A percentile compares a stretch with the other conserved stretches of the same genome.
Conservation (phyloP, 192 early-diverging fungal species). For the Backusella luteola region DNA sequence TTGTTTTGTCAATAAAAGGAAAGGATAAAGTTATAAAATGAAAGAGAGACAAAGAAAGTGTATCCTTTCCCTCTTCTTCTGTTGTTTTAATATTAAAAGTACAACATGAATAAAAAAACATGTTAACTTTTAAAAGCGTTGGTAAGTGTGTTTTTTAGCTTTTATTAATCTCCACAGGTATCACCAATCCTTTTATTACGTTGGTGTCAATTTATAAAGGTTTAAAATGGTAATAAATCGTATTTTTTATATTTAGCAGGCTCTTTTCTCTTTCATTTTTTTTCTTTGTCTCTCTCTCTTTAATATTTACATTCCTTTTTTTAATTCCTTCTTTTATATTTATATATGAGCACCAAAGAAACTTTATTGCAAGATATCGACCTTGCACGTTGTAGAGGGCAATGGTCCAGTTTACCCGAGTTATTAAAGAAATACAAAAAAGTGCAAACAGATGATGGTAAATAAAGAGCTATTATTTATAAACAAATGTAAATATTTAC, state of each 20-base stretch:
- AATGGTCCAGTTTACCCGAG: constrained; percentile 42
- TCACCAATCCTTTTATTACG: not conserved
- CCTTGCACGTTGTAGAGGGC: constrained; percentile 2
- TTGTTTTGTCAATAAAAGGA: not conserved
- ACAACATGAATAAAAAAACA: not conserved
- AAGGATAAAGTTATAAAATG: not conserved
- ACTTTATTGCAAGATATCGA: not conserved
- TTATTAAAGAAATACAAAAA: constrained; percentile 46
- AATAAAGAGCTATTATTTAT: not conserved
- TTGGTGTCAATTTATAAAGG: not conserved
- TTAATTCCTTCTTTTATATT: not conserved
- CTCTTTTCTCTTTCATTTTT: not conserved
- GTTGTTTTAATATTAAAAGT: not conserved
- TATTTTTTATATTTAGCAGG: no score
- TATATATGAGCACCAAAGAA: not conserved
- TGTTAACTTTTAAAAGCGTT: not conserved
- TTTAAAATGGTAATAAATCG: no score
- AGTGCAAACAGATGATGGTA: constrained; percentile 45
- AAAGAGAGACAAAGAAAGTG: not conserved
- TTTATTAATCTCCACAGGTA: not conserved
- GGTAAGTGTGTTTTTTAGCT: not conserved
- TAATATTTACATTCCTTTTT: not conserved
- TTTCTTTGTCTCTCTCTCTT: not conserved
- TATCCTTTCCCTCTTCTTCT: not conserved
- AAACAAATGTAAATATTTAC: not conserved